Evolutionary conservation across 805 yeast genomes (phyloP).

Genomic region (Kodamaea jinghongensis): DNA sequence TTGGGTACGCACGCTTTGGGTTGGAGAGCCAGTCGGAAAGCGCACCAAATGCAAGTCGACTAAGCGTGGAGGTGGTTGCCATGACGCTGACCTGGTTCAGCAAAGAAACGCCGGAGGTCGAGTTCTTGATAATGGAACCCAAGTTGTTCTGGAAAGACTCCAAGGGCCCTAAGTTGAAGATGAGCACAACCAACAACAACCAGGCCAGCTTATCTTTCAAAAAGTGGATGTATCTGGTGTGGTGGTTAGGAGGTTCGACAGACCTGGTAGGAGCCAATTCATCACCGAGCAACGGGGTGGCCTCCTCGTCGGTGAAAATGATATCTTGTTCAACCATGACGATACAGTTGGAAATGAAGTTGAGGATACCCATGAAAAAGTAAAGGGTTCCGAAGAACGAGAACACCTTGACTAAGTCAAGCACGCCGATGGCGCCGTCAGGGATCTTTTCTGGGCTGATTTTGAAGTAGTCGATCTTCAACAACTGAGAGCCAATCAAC

Average conservation of each 20-base stretch:
- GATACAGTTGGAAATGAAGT: slow-evolving; percentile 62
- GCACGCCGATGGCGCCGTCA: slow-evolving; percentile 14
- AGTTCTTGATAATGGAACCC: slow-evolving; percentile 62
- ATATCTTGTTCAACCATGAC: slow-evolving; percentile 57
- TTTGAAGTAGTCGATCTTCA: slow-evolving; percentile 42
- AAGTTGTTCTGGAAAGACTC: slow-evolving; percentile 83
- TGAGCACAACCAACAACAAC: slow-evolving; percentile 58
- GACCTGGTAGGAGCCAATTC: slow-evolving; percentile 31
- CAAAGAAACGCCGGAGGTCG: slow-evolving; percentile 22
- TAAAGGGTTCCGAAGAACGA: slow-evolving; percentile 51
- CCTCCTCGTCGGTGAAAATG: slow-evolving; percentile 33
- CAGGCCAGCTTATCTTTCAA: slow-evolving; percentile 60
- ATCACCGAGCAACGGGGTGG: slow-evolving; percentile 27
- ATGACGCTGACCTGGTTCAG: slow-evolving; percentile 56
- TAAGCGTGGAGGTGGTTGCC: slow-evolving; percentile 65
- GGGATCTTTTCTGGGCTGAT: slow-evolving; percentile 17
- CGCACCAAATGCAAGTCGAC: slow-evolving; percentile 67
- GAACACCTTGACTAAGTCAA: slow-evolving; percentile 55
- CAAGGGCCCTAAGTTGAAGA: slow-evolving; percentile 75
- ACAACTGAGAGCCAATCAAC: slow-evolving; percentile 64
- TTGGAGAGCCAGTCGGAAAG: slow-evolving; percentile 57
- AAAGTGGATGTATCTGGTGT: slow-evolving; percentile 32
- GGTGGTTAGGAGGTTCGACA: slow-evolving; percentile 35
- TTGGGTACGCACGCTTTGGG: slow-evolving; percentile 23
- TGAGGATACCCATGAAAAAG: slow-evolving; percentile 52